Base-by-base conservation (phyloP, 495 filamentous ascomycete genomes). In the Daldinia grandis region DNA sequence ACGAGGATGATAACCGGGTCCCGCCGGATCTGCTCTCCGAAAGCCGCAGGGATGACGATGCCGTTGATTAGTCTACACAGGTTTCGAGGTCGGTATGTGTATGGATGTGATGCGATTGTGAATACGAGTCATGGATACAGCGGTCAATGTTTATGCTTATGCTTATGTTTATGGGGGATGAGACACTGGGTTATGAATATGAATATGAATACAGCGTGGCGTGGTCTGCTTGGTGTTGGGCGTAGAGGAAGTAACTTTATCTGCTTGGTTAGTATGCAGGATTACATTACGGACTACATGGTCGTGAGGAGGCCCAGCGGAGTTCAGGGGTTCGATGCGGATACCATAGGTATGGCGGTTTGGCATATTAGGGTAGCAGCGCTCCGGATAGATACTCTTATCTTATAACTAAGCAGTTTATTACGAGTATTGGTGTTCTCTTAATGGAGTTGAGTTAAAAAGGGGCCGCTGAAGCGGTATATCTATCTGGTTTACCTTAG, bases 21-120 rank as follows among this genome's bases (percentile, higher is more conserved):
- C 80, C 81, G 21, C 74, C 75, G 0, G 81, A 82, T 56, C 77
- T 84, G 53, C 61, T 84, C 21, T 68, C 71, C 3, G 80, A 83
- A 68, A 66, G 21, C 15, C 56, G 37, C 8, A 65, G 50, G 14
- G 62, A 66, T 8, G 68, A 66, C 24, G 63, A 67, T 42, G 15
- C 14, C 12, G 64, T 68, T 30, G 70, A 68, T 47, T 73, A 49
- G 40, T 47, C 27, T 25, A 21, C 7, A 40, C 24, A 58, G 15
- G 9, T 19, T 19, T 42, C 49, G 35, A 27, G 27, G 5, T n/a
- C 35, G n/a, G n/a, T 25, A 4, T 49, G 51, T 55, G 10, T 35
- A 27, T 14, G 17, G 9, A 3, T 40, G 38, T 40, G 21, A 9
- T 31, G 53, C 0, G 24, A 12, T 53, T 3, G n/a, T 24, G 50